Percentiles rank a stretch among this genome's conserved stretches.
Evolutionary conservation across 2,329 filamentous ascomycete species (phyloP).

Genomic region (Scedosporium minutisporum): DNA sequence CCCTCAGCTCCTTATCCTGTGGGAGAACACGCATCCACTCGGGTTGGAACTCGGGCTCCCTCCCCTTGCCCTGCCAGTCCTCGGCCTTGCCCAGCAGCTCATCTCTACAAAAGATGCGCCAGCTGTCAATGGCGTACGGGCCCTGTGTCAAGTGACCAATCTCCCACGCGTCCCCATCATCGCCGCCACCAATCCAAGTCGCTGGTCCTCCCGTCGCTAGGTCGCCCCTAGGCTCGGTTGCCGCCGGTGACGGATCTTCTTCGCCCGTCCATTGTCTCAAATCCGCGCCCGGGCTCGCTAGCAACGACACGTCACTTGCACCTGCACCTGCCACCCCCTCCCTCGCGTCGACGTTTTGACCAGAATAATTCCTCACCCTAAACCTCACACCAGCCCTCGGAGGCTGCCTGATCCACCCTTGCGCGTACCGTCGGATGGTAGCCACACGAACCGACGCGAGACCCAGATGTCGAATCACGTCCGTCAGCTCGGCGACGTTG

Average conservation of each 20-base stretch:
- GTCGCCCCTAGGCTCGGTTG: background rate
- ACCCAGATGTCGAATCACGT: slow-evolving; percentile 60
- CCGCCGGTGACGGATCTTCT: background rate
- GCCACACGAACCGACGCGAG: slow-evolving; percentile 58
- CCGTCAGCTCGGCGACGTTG: slow-evolving; percentile 40
- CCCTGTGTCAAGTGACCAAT: slow-evolving; percentile 78
- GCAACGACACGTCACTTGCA: slow-evolving; percentile 9
- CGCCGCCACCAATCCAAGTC: background rate
- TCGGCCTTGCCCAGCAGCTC: slow-evolving; percentile 54
- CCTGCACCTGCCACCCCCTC: background rate
- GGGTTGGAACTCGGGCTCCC: slow-evolving; percentile 53
- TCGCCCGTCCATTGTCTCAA: background rate
- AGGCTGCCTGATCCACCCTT: slow-evolving; percentile 54
- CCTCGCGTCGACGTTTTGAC: slow-evolving; percentile 18
- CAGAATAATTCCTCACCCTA: slow-evolving; percentile 38
- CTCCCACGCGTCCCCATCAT: slow-evolving; percentile 54
- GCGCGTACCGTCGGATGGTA: slow-evolving; percentile 61
- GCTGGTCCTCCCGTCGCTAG: background rate
- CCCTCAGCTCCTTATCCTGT: slow-evolving; percentile 78
- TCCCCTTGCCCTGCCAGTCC: slow-evolving; percentile 55
- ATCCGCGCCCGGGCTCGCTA: background rate
- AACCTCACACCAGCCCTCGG: slow-evolving; percentile 50
- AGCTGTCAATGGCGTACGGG: slow-evolving; percentile 77
- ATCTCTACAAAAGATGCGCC: slow-evolving; percentile 89
- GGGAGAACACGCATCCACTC: slow-evolving; percentile 88